Conservation (phyloP, 805 yeast genomes). For the Pichia pseudocactophila region DNA sequence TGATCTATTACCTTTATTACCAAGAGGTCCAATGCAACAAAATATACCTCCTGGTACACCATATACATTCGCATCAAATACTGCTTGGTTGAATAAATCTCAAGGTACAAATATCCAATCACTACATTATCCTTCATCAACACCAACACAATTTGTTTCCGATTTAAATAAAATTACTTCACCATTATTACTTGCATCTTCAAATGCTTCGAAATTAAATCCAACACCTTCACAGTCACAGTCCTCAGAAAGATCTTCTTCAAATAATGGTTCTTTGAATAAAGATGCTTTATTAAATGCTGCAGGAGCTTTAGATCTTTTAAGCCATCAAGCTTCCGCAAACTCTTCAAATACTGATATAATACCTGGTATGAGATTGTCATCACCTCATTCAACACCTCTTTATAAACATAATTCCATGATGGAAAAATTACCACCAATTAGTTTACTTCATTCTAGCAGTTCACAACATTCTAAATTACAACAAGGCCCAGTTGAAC, state of each 20-base stretch:
- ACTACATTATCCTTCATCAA: conserved; percentile 55
- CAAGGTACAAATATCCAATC: conserved; percentile 37
- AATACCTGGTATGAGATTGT: conserved; percentile 28
- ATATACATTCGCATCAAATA: conserved; percentile 21
- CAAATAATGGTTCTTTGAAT: conserved; percentile 18
- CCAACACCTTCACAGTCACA: conserved; percentile 27
- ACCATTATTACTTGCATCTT: conserved; percentile 49
- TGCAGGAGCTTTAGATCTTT: conserved; percentile 33
- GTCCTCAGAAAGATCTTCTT: conserved; percentile 26
- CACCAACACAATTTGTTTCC: conserved; percentile 64
- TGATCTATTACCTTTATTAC: conserved; percentile 32
- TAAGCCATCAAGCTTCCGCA: conserved; percentile 25
- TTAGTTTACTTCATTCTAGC: conserved; percentile 14
- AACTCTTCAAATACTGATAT: conserved; percentile 17
- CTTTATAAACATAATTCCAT: conserved; percentile 7
- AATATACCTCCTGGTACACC: conserved; percentile 22
- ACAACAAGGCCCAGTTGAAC: conserved; percentile 5
- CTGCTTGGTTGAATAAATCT: conserved; percentile 22
- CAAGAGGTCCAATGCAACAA: conserved; percentile 25
- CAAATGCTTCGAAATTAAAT: conserved; percentile 28
- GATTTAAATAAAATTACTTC: conserved; percentile 56
- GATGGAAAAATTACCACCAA: conserved; percentile 21
- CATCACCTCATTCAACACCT: conserved; percentile 18
- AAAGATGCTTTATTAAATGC: conserved; percentile 29
- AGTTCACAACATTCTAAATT: conserved; percentile 2